Conservation (phyloP, 2,329 filamentous ascomycete species). For the Chrysoporthe puriensis region DNA sequence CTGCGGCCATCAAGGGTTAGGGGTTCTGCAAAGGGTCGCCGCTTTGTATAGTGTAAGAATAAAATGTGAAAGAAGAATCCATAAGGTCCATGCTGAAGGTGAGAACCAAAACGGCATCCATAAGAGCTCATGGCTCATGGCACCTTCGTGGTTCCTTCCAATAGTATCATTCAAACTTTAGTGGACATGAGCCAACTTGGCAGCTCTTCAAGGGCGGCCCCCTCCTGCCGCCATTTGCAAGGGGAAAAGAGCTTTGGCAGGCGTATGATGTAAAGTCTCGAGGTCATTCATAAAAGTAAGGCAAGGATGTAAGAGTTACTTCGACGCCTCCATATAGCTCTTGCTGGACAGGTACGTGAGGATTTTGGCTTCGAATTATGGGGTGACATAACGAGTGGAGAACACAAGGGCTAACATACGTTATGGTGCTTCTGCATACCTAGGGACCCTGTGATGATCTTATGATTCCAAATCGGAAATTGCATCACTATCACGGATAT, state of each 20-base stretch:
- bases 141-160: neutral
- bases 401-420: neutral
- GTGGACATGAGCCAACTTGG: neutral
- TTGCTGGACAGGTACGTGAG: too few relatives aligned
- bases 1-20: neutral
- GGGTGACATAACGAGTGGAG: too few relatives aligned
- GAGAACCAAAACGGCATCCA: neutral
- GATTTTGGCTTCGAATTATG: too few relatives aligned
- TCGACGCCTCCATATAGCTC: too few relatives aligned
- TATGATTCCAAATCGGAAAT: neutral
- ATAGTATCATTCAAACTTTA: neutral
- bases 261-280: too few relatives aligned
- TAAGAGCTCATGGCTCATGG: neutral
- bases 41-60: neutral
- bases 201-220: neutral
- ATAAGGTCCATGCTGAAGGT: neutral
- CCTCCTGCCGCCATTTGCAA: too few relatives aligned
- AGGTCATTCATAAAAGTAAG: too few relatives aligned
- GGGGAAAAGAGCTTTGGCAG: too few relatives aligned
- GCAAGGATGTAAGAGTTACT: too few relatives aligned
- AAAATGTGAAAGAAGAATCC: neutral
- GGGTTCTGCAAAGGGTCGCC: neutral
- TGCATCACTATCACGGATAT: neutral
- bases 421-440: neutral
- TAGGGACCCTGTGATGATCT: neutral